Evolutionary conservation across 495 filamentous ascomycete species (phyloP).

Genomic region (Parachaetomium inaequale): DNA sequence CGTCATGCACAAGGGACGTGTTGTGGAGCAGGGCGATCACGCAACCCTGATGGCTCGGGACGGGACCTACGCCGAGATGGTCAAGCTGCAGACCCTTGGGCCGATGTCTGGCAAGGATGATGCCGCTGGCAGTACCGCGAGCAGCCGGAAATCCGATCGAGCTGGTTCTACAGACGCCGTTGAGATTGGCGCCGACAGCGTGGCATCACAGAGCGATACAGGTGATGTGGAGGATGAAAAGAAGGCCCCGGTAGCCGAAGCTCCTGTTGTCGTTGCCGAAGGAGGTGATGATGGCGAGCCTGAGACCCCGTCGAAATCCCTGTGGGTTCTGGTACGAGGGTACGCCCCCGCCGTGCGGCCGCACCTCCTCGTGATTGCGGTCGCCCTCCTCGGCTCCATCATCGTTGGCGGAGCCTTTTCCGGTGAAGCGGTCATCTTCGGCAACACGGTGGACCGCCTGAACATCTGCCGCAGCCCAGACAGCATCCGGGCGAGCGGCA

Average conservation of each 20-base stretch:
- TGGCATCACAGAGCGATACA: neutral
- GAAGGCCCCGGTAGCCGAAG: neutral
- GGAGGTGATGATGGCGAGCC: constrained; percentile 39
- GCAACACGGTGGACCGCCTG: constrained; percentile 33
- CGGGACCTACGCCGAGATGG: constrained; percentile 50
- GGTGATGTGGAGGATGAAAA: neutral
- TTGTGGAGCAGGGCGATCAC: constrained; percentile 74
- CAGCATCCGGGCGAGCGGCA: constrained; percentile 56
- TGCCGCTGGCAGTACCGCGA: neutral
- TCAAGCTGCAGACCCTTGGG: constrained; percentile 48
- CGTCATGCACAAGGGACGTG: constrained; percentile 72
- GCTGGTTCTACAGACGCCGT: neutral
- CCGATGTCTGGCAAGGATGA: constrained; percentile 41
- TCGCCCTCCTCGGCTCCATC: constrained; percentile 23
- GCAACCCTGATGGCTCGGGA: constrained; percentile 55
- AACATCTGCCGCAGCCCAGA: constrained; percentile 32
- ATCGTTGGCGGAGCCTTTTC: constrained; percentile 31
- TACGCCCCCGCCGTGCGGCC: constrained; percentile 21
- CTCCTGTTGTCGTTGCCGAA: constrained; percentile 9
- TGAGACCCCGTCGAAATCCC: constrained; percentile 27
- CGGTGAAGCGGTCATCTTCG: constrained; percentile 34
- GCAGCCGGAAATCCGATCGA: neutral
- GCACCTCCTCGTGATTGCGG: constrained; percentile 17
- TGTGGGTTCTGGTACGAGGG: constrained; percentile 16
- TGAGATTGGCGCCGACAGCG: neutral